A percentile compares a stretch with the other conserved stretches of the same genome.
Evolutionary conservation across 331 rosid species (phyloP).

Genomic region (Acacia concinna): DNA sequence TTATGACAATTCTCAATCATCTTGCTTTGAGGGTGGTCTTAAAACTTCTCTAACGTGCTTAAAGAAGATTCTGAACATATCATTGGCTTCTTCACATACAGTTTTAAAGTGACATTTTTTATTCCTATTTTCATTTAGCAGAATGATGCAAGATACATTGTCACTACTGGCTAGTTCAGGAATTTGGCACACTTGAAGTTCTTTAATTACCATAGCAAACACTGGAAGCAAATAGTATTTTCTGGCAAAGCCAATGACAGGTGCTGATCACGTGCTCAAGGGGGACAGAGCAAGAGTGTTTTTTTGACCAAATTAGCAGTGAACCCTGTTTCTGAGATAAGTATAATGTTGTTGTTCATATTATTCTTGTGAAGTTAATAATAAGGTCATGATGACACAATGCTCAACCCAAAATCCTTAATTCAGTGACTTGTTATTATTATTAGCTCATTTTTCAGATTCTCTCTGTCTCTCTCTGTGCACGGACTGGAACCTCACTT

Average conservation of each 20-base stretch:
- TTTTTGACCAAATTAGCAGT: slow-evolving; percentile 17
- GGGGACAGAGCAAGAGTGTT: slow-evolving; percentile 7
- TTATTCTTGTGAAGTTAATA: slow-evolving; percentile 51
- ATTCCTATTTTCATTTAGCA: not conserved
- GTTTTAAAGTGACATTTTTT: not conserved
- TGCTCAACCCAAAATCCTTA: not conserved
- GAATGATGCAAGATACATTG: not conserved
- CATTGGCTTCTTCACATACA: not conserved
- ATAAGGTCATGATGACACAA: slow-evolving; percentile 64
- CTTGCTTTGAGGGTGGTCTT: not conserved
- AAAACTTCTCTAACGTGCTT: not conserved
- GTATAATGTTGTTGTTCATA: slow-evolving; percentile 26
- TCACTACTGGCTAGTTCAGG: not conserved
- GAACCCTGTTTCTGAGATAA: slow-evolving; percentile 30
- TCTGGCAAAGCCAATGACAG: not conserved
- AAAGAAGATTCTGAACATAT: not conserved
- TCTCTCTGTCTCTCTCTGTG: slow-evolving; percentile 26
- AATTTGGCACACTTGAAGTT: not conserved
- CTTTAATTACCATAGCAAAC: not conserved
- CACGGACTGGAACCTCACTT: slow-evolving; percentile 49
- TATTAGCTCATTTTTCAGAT: slow-evolving; percentile 19
- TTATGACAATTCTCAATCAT: not conserved
- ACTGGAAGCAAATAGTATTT: not conserved
- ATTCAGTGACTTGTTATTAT: slow-evolving; percentile 14
- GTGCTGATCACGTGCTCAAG: slow-evolving; percentile 11